Conservation (phyloP, 495 filamentous ascomycete genomes). For the Aspergillus ellipticus region DNA sequence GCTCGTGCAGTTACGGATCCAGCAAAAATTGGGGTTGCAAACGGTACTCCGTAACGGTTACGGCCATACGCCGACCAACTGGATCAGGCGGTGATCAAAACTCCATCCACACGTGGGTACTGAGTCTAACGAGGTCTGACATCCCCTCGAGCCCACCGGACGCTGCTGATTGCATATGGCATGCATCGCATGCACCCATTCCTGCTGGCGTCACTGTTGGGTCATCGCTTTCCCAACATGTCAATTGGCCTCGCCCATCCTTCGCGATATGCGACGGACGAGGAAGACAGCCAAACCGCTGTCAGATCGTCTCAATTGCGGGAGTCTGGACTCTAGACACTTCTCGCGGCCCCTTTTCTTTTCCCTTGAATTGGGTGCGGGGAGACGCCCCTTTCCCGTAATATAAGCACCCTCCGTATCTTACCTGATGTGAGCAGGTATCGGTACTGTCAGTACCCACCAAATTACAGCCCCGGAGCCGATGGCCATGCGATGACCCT, state of each 20-base stretch:
- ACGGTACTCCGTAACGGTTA: neutral
- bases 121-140: neutral
- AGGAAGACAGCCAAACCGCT: neutral
- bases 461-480: neutral
- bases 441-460: neutral
- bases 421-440: neutral
- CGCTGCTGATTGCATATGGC: slow-evolving; percentile 4
- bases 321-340: neutral
- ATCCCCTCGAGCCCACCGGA: neutral
- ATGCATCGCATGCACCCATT: slow-evolving; percentile 7
- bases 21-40: neutral
- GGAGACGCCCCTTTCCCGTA: neutral
- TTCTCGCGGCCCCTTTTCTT: neutral
- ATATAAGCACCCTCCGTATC: neutral
- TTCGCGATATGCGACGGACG: neutral
- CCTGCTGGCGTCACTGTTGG: slow-evolving; percentile 1
- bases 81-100: slow-evolving; percentile 5
- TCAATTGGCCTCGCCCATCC: neutral
- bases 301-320: neutral
- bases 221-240: neutral
- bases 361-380: neutral
- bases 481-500: no score
- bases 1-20: slow-evolving; percentile 11
- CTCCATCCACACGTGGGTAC: slow-evolving; percentile 10
- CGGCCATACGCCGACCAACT: neutral